Conservation (phyloP, 352 stramenopile genomes). For the Globisporangium okanoganense region DNA sequence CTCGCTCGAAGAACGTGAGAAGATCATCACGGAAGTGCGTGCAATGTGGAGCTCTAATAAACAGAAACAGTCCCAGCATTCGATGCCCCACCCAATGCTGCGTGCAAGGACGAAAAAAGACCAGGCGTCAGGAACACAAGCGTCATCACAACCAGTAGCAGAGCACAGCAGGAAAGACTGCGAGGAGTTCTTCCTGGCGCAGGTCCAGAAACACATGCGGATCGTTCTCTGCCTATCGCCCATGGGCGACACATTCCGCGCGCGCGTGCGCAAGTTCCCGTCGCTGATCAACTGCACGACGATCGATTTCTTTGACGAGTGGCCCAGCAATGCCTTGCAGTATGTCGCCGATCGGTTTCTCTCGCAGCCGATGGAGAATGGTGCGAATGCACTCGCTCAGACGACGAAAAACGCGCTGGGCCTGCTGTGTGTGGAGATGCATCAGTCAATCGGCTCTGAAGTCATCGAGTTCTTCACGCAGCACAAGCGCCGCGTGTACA, state of each 20-base stretch:
- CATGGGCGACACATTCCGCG: slow-evolving; percentile 74
- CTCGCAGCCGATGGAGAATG: slow-evolving; percentile 10
- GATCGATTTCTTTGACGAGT: slow-evolving; percentile 93
- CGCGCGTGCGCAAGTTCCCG: slow-evolving; percentile 88
- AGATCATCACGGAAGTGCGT: slow-evolving; percentile 62
- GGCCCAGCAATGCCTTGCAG: slow-evolving; percentile 83
- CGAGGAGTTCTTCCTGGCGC: slow-evolving; percentile 76
- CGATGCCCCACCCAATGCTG: background rate
- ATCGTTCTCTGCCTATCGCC: slow-evolving; percentile 91
- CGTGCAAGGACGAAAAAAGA: background rate
- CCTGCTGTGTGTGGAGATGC: slow-evolving; percentile 48
- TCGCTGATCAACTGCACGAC: slow-evolving; percentile 93
- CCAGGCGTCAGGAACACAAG: background rate
- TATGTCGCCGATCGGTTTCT: slow-evolving; percentile 74
- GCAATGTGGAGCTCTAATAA: slow-evolving; percentile 22
- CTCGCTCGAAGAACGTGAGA: slow-evolving; percentile 77
- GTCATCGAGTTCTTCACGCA: slow-evolving; percentile 30
- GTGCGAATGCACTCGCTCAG: background rate
- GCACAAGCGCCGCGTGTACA: slow-evolving; percentile 40
- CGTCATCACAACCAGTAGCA: background rate
- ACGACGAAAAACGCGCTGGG: slow-evolving; percentile 28
- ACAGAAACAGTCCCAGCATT: slow-evolving; percentile 2
- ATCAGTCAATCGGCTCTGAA: slow-evolving; percentile 30
- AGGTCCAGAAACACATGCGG: slow-evolving; percentile 83
- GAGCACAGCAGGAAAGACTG: slow-evolving; percentile 63